A percentile compares a stretch with the other conserved stretches of the same genome.
Evolutionary conservation across 805 yeast species (phyloP).

Genomic region (Saturnispora diversa): DNA sequence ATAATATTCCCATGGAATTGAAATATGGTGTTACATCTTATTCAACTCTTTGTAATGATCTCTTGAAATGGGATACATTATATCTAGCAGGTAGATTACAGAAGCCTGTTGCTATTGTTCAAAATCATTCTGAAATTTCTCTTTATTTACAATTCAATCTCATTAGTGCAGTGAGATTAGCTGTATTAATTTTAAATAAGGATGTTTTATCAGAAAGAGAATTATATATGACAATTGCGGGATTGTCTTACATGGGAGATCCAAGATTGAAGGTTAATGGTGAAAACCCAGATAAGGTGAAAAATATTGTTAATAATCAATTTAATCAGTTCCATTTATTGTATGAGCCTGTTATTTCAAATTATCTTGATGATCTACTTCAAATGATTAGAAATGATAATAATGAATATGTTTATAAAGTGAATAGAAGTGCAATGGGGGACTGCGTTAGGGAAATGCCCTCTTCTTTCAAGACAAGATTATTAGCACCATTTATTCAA

Average conservation of each 20-base stretch:
- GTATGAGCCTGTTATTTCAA: slow-evolving; percentile 57
- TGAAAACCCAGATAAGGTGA: slow-evolving; percentile 83
- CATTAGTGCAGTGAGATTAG: slow-evolving; percentile 65
- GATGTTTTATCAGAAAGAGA: slow-evolving; percentile 31
- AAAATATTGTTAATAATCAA: slow-evolving; percentile 78
- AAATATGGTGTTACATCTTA: slow-evolving; percentile 84
- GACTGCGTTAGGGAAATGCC: slow-evolving; percentile 46
- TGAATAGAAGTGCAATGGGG: slow-evolving; percentile 31
- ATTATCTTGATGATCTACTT: slow-evolving; percentile 31
- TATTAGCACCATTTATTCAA: slow-evolving; percentile 22
- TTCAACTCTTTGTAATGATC: slow-evolving; percentile 53
- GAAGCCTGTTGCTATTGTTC: slow-evolving; percentile 77
- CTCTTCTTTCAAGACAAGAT: slow-evolving; percentile 34
- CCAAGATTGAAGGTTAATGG: slow-evolving; percentile 79
- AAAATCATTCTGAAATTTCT: slow-evolving; percentile 54
- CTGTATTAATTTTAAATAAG: slow-evolving; percentile 45
- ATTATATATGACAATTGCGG: slow-evolving; percentile 69
- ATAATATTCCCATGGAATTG: slow-evolving; percentile 34
- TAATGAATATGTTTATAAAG: slow-evolving; percentile 16
- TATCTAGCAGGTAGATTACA: slow-evolving; percentile 91
- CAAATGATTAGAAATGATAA: slow-evolving; percentile 18
- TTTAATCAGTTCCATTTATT: slow-evolving; percentile 56
- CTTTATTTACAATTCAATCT: slow-evolving; percentile 71
- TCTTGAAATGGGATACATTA: slow-evolving; percentile 76
- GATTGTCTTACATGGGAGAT: slow-evolving; percentile 83